Conservation (phyloP, 805 yeast species). For the Candida montana region DNA sequence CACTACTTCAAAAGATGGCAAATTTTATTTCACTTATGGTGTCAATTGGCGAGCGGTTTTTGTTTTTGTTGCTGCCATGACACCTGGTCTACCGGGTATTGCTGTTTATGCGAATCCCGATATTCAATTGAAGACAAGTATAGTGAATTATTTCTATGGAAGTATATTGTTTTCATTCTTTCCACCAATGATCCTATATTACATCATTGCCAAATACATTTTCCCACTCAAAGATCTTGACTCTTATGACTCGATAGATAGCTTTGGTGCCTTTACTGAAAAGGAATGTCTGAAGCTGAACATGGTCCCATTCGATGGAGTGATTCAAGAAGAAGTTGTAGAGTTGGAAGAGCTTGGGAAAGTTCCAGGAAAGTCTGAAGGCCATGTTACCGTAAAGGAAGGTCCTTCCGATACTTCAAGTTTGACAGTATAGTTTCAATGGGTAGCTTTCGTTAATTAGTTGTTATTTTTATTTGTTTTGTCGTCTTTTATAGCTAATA, state of each 20-base stretch:
- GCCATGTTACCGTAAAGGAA: background rate
- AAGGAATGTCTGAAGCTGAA: constrained; percentile 24
- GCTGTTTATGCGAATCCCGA: constrained; percentile 27
- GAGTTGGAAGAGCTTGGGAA: constrained; percentile 5
- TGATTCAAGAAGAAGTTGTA: constrained; percentile 6
- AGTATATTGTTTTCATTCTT: constrained; percentile 28
- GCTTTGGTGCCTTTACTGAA: constrained; percentile 25
- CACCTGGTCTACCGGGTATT: constrained; percentile 37
- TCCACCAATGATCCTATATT: constrained; percentile 25
- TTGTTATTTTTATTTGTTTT: no score
- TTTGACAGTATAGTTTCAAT: background rate
- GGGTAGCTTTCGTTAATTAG: no score
- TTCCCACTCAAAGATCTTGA: constrained; percentile 22
- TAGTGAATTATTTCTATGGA: constrained; percentile 27
- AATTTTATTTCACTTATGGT: constrained; percentile 29
- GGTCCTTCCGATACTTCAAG: constrained; percentile 4
- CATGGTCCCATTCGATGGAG: constrained; percentile 19
- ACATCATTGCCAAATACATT: constrained; percentile 20
- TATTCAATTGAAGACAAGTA: constrained; percentile 19
- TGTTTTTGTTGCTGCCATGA: constrained; percentile 26
- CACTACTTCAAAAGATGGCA: constrained; percentile 24
- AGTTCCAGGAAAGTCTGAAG: background rate
- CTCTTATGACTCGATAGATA: constrained; percentile 21
- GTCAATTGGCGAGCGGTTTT: constrained; percentile 27
- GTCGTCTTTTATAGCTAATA: no score